phyloP scores from a whole-genome alignment of 2,329 filamentous ascomycete genomes.

The Exophiala dermatitidis region DNA sequence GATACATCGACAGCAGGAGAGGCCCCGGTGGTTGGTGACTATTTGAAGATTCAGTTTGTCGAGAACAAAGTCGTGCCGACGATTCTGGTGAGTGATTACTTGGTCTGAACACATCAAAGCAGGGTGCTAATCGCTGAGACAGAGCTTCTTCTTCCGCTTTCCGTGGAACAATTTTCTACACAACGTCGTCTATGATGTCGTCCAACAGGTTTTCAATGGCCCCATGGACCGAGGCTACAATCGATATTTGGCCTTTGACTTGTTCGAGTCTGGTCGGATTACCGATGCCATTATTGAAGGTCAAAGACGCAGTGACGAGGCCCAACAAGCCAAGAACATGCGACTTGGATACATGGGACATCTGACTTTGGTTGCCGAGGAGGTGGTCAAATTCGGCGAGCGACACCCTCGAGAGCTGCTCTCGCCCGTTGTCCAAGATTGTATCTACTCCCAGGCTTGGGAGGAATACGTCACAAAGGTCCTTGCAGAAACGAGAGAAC shows the following conservation, averaged over 20 bases:
- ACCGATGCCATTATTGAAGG: conserved; percentile 89
- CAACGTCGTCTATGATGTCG: conserved; percentile 97
- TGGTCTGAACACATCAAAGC: background rate
- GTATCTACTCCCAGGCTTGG: conserved; percentile 85
- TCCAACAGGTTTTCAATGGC: conserved; percentile 98
- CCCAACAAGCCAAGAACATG: conserved; percentile 75
- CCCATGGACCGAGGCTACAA: conserved; percentile 96
- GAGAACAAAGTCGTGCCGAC: conserved; percentile 90
- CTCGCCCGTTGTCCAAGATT: conserved; percentile 75
- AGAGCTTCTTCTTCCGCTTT: conserved; percentile 97
- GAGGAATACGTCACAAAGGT: conserved; percentile 91
- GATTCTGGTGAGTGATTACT: conserved; percentile 63
- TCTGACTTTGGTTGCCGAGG: conserved; percentile 90
- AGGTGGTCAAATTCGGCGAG: conserved; percentile 97
- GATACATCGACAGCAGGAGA: conserved; percentile 53
- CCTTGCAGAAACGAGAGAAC: conserved; percentile 83
- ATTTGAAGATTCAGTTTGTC: conserved; percentile 92
- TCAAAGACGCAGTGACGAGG: conserved; percentile 77
- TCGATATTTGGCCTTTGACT: conserved; percentile 76
- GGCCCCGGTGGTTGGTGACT: conserved; percentile 82
- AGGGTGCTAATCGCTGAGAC: conserved; percentile 10
- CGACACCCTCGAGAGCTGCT: conserved; percentile 82
- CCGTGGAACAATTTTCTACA: conserved; percentile 99
- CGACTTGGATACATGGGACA: conserved; percentile 98
- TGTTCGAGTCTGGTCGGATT: conserved; percentile 85